Conservation (phyloP, 1,139 yeast species). For the Saccharomycopsis hybrid region DNA sequence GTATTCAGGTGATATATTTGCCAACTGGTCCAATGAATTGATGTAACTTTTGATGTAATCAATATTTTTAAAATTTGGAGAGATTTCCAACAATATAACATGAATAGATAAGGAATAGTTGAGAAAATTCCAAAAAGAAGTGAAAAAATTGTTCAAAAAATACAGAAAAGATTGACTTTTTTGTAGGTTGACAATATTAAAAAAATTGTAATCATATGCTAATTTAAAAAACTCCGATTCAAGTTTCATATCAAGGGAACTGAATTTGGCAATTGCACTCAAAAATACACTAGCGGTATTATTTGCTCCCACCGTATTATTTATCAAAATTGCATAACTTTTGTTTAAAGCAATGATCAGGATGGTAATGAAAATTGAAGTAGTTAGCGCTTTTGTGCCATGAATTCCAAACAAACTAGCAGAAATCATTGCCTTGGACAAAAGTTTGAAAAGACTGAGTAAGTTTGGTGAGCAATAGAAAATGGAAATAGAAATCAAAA, state of each 20-base stretch:
- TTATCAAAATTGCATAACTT: background rate
- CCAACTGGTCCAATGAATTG: constrained; percentile 15
- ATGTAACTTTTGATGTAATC: constrained; percentile 11
- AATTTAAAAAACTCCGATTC: constrained; percentile 10
- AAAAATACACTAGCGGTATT: background rate
- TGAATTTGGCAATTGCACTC: background rate
- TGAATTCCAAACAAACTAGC: constrained; percentile 16
- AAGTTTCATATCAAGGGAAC: constrained; percentile 3
- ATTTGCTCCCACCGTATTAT: background rate
- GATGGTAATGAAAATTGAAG: constrained; percentile 1
- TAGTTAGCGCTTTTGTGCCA: constrained; percentile 11
- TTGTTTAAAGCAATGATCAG: background rate
- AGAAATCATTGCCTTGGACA: constrained; percentile 15
- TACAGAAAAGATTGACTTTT: background rate
- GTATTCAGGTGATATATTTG: constrained; percentile 14
- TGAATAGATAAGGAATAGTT: constrained; percentile 14
- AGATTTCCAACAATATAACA: constrained; percentile 15
- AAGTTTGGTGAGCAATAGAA: constrained; percentile 11
- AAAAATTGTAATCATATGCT: constrained; percentile 3
- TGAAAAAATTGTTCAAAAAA: constrained; percentile 9
- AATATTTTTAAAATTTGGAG: constrained; percentile 12
- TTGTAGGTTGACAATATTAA: background rate
- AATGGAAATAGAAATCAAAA: constrained; percentile 10
- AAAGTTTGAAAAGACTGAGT: constrained; percentile 8
- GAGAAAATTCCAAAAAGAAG: constrained; percentile 11